Base-by-base conservation (phyloP, 225 moss, liverwort and hornwort species). In the Neckera pumila region DNA sequence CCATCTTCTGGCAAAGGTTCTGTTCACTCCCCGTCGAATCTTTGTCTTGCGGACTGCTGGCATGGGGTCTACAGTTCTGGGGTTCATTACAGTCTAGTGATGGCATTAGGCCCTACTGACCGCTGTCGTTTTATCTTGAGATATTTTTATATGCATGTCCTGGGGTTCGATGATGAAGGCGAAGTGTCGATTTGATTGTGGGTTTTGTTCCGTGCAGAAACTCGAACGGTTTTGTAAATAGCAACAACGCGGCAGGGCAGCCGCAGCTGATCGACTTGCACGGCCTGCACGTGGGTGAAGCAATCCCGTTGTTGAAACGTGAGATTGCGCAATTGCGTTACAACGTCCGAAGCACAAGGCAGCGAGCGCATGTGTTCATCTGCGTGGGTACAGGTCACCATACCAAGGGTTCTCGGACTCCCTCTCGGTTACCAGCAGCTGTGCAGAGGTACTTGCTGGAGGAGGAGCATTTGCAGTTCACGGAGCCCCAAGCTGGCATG, bases 381-480 rank as follows among this genome's bases (percentile, higher is more conserved):
- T 94, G 90, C 40, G 95, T 93, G 87, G 95, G 94, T 6, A 94
- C 95, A 42, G 93, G 95, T n/a, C 95, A 95, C 89, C 95, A 95
- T 38, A 94, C 94, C 7, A 94, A 94, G 89, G 95, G 95, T 34
- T 92, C 94, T 11, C 92, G 95, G 54, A 94, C 92, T 17, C 93
- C 94, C 1, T 94, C 95, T 9, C 87, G 94, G 59, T 88, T 95
- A 65, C 95, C 94, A 31, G 89, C 92, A 33, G 95, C 95, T 60
- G 93, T 95, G 86, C 94, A 95, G 89, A 92, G 93, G 88, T 94
- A 94, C 78, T 88, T 95, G 92, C 72, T 91, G 60, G 94, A 94
- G 88, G 94, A 95, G 91, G 93, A 94, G 45, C 94, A 93, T 80
- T 85, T 95, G 31, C 94, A 90, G 11, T 93, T 88, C 78, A 90